Evolutionary conservation across 768 basidiomycete species (phyloP), one percentile per base, ranked within the genome.

Genomic region (Leccinellum rugosiceps): DNA sequence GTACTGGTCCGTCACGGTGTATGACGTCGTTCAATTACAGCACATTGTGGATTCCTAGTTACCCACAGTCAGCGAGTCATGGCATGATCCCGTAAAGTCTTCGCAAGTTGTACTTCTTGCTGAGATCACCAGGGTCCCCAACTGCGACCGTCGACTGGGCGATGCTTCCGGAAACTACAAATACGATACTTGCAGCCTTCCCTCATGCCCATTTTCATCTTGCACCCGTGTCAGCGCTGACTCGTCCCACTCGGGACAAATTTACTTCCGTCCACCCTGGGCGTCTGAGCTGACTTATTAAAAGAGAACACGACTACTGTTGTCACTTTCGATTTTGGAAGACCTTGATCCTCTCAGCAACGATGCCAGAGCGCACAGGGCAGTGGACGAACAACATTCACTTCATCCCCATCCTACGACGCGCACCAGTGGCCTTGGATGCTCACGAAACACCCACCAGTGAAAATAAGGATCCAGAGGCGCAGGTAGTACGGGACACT

Each of bases 371-470:
- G 15, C 41, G 35, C 6, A 6, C 23, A 25, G 51, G 47, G 11
- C n/a, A 7, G 15, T 26, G 55, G 38, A 23, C 15, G 32, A 53
- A 53, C 52, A 48, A 50, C 19, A 23, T 45, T 41, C 2, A 14
- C n/a, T 58, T 68, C 15, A 57, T 35, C 31, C 71, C 69, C 15
- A 57, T 68, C 30, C 63, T 80, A 4, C 73, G 68, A 50, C 72
- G 79, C n/a, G 78, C 78, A 2, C 70, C 69, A 13, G 72, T 68
- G 52, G 58, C 80, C 47, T 57, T 72, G 35, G 68, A 69, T n/a
- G 69, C 66, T 58, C 70, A 69, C 21, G 65, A 68, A 38, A 67
- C 71, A 28, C 67, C 65, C 28, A 59, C 15, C 15, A 35, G 17
- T 17, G 35, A 35, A 35, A 15, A 15, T 6, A 15, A 34, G 34